phyloP scores from a whole-genome alignment of 495 filamentous ascomycete genomes.

The Cudoniella acicularis region DNA sequence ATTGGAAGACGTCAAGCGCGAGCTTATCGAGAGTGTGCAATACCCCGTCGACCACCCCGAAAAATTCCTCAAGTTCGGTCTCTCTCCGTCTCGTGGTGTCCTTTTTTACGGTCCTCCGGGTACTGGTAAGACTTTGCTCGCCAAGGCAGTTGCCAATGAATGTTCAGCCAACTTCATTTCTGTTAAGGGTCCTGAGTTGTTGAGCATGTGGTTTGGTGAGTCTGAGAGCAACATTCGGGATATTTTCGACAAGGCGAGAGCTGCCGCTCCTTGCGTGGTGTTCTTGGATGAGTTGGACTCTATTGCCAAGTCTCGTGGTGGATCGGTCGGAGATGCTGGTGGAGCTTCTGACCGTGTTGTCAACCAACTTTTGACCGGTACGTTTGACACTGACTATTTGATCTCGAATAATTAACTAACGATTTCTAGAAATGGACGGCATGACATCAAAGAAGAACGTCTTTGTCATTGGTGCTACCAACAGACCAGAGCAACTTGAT shows the following conservation, averaged over 20 bases:
- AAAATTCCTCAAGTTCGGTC: conserved; percentile 99
- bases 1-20: conserved; percentile 96
- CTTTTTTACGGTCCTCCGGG: conserved; percentile 97
- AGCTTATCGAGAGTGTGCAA: conserved; percentile 98
- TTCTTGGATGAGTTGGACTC: conserved; percentile 99
- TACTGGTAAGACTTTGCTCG: conserved; percentile 99
- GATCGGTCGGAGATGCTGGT: conserved; percentile 93
- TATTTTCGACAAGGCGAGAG: conserved; percentile 99
- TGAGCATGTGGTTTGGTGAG: conserved; percentile 99
- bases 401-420: conserved; percentile 44
- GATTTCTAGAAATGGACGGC: conserved; percentile 82
- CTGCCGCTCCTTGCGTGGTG: conserved; percentile 96
- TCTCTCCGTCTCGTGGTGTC: conserved; percentile 96
- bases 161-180: conserved; percentile 99
- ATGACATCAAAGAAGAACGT: conserved; percentile 99
- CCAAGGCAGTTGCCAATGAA: conserved; percentile 99
- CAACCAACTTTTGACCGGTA: conserved; percentile 97
- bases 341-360: conserved; percentile 99
- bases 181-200: conserved; percentile 94
- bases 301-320: conserved; percentile 98
- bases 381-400: too few relatives aligned
- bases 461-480: conserved; percentile 98
- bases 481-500: conserved; percentile 97
- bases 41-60: conserved; percentile 99
- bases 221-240: conserved; percentile 99